Conservation (phyloP, 2,329 filamentous ascomycete species). For the Alternaria brassicicola region DNA sequence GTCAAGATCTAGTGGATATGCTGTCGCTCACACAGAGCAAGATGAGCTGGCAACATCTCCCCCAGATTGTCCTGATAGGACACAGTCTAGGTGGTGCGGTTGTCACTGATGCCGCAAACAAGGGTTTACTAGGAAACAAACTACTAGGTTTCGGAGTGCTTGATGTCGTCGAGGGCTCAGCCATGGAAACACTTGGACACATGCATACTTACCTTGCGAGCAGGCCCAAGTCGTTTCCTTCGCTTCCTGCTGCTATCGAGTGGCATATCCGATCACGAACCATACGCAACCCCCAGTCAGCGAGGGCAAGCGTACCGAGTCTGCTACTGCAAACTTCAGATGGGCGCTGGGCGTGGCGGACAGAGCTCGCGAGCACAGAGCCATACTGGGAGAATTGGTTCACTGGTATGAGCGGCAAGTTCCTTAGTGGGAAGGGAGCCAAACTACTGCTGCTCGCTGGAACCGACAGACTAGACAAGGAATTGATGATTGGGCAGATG, state of each 20-base stretch:
- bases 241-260: conserved; percentile 79
- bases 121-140: conserved; percentile 67
- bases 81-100: conserved; percentile 94
- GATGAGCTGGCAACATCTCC: conserved; percentile 76
- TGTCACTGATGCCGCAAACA: conserved; percentile 79
- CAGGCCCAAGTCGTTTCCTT: conserved; percentile 78
- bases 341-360: conserved; percentile 77
- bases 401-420: conserved; percentile 83
- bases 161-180: conserved; percentile 93
- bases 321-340: conserved; percentile 62
- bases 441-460: conserved; percentile 86
- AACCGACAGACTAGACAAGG: conserved; percentile 87
- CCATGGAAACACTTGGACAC: conserved; percentile 90
- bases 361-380: conserved; percentile 81
- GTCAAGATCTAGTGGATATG: conserved; percentile 72
- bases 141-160: conserved; percentile 87
- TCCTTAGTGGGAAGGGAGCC: conserved; percentile 78
- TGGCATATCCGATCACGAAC: conserved; percentile 94
- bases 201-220: conserved; percentile 93
- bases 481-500: conserved; percentile 96
- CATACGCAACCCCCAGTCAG: conserved; percentile 81
- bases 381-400: conserved; percentile 97
- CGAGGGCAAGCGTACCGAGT: conserved; percentile 83
- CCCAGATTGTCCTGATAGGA: conserved; percentile 80
- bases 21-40: conserved; percentile 69